A percentile compares a stretch with the other conserved stretches of the same genome.
Evolutionary conservation across 2,329 filamentous ascomycete genomes (phyloP).

Genomic region (Simplicillium sp.): DNA sequence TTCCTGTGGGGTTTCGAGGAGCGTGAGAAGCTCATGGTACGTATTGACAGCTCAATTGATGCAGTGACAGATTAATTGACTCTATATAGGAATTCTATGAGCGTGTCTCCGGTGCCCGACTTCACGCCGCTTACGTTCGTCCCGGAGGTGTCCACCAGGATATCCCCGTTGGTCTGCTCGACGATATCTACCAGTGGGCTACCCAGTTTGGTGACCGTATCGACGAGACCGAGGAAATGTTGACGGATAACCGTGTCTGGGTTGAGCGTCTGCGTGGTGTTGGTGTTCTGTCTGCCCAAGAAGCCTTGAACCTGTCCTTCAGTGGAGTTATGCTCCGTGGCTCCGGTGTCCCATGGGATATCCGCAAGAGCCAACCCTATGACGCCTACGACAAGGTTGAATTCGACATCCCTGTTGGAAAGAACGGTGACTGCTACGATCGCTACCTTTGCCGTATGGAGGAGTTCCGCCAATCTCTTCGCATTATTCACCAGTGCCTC

Average conservation of each 20-base stretch:
- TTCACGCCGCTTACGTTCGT: conserved; percentile 94
- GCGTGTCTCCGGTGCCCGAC: conserved; percentile 93
- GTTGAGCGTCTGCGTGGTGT: conserved; percentile 85
- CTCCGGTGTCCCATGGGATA: conserved; percentile 90
- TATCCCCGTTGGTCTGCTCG: conserved; percentile 83
- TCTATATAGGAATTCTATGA: conserved; percentile 91
- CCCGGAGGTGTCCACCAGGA: conserved; percentile 96
- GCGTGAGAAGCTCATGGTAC: conserved; percentile 98
- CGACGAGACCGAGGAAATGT: conserved; percentile 95
- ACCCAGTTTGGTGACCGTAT: conserved; percentile 98
- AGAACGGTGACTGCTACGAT: conserved; percentile 98
- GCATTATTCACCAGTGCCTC: conserved; percentile 97
- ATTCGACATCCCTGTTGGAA: conserved; percentile 92
- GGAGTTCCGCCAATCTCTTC: conserved; percentile 95
- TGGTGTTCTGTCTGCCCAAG: conserved; percentile 81
- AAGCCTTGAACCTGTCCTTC: conserved; percentile 96
- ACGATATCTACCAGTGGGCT: conserved; percentile 99
- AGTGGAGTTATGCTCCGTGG: conserved; percentile 96
- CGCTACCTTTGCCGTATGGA: conserved; percentile 99
- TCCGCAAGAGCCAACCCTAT: conserved; percentile 94
- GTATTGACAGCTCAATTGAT: conserved; percentile 14
- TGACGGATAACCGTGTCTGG: conserved; percentile 99
- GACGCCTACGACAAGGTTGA: conserved; percentile 97
- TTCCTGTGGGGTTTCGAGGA: conserved; percentile 99
- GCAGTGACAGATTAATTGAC: not conserved